Conservation (phyloP, 2,329 filamentous ascomycete genomes). For the Fusarium gaditjirri region DNA sequence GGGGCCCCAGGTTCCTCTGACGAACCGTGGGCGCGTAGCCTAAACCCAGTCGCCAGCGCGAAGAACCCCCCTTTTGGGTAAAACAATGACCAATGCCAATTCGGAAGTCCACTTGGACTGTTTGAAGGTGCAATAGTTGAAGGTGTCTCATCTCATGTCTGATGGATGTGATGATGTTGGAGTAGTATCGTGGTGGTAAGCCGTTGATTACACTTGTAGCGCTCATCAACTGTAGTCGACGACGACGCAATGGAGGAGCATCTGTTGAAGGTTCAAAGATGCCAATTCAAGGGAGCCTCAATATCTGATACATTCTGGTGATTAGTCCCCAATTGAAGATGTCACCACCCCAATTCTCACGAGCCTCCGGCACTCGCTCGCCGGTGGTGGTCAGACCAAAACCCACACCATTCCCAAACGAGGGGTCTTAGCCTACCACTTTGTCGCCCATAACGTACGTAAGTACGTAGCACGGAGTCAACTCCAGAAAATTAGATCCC, state of each 20-base stretch:
- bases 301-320: not conserved
- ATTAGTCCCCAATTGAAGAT: not conserved
- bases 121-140: not conserved
- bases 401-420: not conserved
- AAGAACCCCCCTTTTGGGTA: slow-evolving; percentile 10
- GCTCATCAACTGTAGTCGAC: too few relatives aligned
- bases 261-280: fast-evolving
- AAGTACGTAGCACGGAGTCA: not conserved
- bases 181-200: not conserved
- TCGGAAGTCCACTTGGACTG: slow-evolving; percentile 5
- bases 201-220: not conserved
- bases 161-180: not conserved
- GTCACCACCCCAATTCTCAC: not conserved
- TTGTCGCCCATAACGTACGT: not conserved
- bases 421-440: slow-evolving; percentile 14
- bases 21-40: not conserved
- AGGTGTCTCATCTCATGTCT: not conserved
- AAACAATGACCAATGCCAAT: slow-evolving; percentile 9
- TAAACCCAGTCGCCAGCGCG: slow-evolving; percentile 1
- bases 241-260: not conserved
- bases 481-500: slow-evolving; percentile 19
- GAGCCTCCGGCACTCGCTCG: not conserved
- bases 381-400: slow-evolving; percentile 8
- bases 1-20: slow-evolving; percentile 22
- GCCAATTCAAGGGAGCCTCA: not conserved